Conservation (phyloP, 768 basidiomycete genomes). For the Multifurca ochricompacta region DNA sequence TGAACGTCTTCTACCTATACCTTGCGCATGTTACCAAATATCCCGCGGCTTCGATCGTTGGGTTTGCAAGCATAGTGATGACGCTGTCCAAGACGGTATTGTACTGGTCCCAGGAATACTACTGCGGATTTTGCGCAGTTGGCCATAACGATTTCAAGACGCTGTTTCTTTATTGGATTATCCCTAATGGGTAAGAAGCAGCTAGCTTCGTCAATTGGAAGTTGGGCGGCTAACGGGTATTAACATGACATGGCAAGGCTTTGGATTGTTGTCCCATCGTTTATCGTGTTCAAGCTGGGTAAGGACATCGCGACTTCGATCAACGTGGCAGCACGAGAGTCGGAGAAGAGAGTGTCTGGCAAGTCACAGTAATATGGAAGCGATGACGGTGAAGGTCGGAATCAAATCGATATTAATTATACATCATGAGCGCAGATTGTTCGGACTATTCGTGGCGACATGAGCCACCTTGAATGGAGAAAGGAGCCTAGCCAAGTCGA, state of each 20-base stretch:
- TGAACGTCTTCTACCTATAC: conserved; percentile 73
- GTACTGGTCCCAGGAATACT: conserved; percentile 79
- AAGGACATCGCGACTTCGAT: conserved; percentile 50
- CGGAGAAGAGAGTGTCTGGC: conserved; percentile 26
- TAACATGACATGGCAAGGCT: conserved; percentile 34
- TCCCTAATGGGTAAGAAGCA: conserved; percentile 66
- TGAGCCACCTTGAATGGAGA: neutral
- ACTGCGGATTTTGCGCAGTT: conserved; percentile 59
- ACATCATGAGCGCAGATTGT: neutral
- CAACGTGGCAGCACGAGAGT: conserved; percentile 23
- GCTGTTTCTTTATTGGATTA: conserved; percentile 55
- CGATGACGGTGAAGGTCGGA: neutral
- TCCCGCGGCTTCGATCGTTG: conserved; percentile 64
- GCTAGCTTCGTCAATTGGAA: neutral
- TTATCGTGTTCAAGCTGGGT: conserved; percentile 54
- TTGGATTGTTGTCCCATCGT: conserved; percentile 68
- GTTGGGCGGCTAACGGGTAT: conserved; percentile 1
- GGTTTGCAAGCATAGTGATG: conserved; percentile 65
- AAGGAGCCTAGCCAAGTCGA: neutral
- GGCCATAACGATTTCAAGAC: conserved; percentile 60
- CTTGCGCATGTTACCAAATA: conserved; percentile 54
- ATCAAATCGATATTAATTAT: neutral
- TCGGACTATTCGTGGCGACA: conserved; percentile 9
- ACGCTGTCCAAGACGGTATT: conserved; percentile 80
- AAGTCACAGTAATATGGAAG: conserved; percentile 27